Evolutionary conservation across 1,139 yeast genomes (phyloP).

Genomic region (Entelexis paramagnoliae): DNA sequence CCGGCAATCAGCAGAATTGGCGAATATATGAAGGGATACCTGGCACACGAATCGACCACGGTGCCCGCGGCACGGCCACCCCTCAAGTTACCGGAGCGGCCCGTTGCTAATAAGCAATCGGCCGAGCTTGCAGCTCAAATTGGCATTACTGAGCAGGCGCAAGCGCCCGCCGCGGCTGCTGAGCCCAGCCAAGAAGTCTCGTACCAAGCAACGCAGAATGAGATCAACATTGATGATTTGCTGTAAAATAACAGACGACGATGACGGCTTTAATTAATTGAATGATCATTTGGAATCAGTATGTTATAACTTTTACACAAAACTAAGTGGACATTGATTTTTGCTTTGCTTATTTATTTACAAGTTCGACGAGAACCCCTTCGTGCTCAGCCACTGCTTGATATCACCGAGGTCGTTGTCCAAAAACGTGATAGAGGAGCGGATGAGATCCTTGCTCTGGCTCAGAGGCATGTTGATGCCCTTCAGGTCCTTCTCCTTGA

Average conservation of each 20-base stretch:
- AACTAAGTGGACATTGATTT: no score
- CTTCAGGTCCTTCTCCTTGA: conserved; percentile 49
- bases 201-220: conserved; percentile 4
- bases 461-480: conserved; percentile 68
- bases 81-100: background rate
- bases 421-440: conserved; percentile 56
- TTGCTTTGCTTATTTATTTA: background rate
- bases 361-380: background rate
- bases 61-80: background rate
- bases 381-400: conserved; percentile 35
- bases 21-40: conserved; percentile 1
- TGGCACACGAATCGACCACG: conserved; percentile 8
- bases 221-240: conserved; percentile 1
- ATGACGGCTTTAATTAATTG: no score
- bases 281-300: background rate
- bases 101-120: background rate
- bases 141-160: background rate
- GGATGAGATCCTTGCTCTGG: conserved; percentile 57
- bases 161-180: background rate
- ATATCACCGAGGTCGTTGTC: conserved; percentile 51
- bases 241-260: background rate
- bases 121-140: background rate
- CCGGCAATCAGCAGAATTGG: conserved; percentile 7
- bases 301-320: background rate
- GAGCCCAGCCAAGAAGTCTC: conserved; percentile 3